phyloP scores from a whole-genome alignment of 148 eudicot species.

The Bassia scoparia region DNA sequence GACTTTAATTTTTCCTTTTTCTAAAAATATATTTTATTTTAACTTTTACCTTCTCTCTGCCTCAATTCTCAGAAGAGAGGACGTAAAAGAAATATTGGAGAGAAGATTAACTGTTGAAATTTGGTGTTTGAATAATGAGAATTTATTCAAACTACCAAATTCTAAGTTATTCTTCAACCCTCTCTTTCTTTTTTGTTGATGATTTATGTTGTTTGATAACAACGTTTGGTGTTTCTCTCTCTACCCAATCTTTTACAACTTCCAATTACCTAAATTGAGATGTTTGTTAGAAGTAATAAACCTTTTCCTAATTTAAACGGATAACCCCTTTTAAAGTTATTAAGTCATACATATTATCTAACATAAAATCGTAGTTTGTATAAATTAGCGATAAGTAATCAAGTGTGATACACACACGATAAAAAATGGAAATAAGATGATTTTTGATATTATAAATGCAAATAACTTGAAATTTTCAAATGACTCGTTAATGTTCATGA shows the following conservation, averaged over 20 bases:
- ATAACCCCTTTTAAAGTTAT: too few relatives aligned
- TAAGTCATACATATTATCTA: too few relatives aligned
- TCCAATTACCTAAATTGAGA: conserved; percentile 22
- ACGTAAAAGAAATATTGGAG: conserved; percentile 9
- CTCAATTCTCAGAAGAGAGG: background rate
- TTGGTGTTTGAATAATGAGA: background rate
- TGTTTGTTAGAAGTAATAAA: background rate
- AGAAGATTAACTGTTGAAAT: background rate
- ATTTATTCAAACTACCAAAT: background rate
- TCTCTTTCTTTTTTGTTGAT: background rate
- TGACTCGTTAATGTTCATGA: too few relatives aligned
- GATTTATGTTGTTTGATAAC: background rate
- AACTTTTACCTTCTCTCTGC: conserved; percentile 16
- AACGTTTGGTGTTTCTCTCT: conserved; percentile 4
- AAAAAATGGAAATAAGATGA: too few relatives aligned
- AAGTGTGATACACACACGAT: too few relatives aligned
- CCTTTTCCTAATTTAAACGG: conserved; percentile 1
- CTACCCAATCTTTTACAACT: background rate
- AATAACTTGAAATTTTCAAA: too few relatives aligned
- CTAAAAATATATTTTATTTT: too few relatives aligned
- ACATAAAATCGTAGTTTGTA: too few relatives aligned
- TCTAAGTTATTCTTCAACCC: background rate
- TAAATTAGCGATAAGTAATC: too few relatives aligned
- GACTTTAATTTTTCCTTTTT: background rate
- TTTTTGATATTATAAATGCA: too few relatives aligned